Conservation (phyloP, 192 early-diverging fungal species). For the Linnemannia elongata region DNA sequence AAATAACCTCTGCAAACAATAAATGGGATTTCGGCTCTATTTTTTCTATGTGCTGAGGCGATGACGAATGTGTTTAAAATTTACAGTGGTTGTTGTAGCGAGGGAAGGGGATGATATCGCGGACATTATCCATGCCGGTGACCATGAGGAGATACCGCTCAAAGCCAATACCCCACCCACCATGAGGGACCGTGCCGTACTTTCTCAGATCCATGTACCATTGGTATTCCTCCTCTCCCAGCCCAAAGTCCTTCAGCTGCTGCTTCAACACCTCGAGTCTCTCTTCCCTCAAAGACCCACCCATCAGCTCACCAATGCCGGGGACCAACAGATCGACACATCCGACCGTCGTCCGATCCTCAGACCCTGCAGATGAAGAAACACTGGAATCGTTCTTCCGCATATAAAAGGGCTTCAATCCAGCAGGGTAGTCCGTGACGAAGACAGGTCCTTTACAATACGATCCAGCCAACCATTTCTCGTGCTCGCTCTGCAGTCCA, state of each 20-base stretch:
- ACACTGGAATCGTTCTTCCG: slow-evolving; percentile 56
- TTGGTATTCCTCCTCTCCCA: slow-evolving; percentile 77
- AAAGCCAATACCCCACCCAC: slow-evolving; percentile 93
- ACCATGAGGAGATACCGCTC: slow-evolving; percentile 85
- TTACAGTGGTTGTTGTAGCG: slow-evolving; percentile 67
- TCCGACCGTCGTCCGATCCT: slow-evolving; percentile 74
- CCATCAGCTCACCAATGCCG: slow-evolving; percentile 86
- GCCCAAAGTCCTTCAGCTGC: slow-evolving; percentile 65
- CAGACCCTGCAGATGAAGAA: background rate
- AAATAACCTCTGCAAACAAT: background rate
- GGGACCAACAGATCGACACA: slow-evolving; percentile 90
- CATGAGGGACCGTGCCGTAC: slow-evolving; percentile 88
- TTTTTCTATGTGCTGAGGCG: background rate
- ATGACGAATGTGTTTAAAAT: slow-evolving; percentile 44
- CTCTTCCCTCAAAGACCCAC: slow-evolving; percentile 89
- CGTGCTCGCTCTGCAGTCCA: slow-evolving; percentile 87
- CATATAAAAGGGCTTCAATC: slow-evolving; percentile 94
- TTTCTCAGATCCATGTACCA: slow-evolving; percentile 90
- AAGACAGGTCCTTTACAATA: slow-evolving; percentile 84
- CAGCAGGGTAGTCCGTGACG: slow-evolving; percentile 89
- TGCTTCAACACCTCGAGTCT: slow-evolving; percentile 64
- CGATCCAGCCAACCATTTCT: slow-evolving; percentile 80
- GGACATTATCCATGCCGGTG: slow-evolving; percentile 84
- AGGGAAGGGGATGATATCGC: slow-evolving; percentile 76
- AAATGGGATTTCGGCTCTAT: background rate